Conservation (phyloP, 805 yeast species). For the Candida oleophila region DNA sequence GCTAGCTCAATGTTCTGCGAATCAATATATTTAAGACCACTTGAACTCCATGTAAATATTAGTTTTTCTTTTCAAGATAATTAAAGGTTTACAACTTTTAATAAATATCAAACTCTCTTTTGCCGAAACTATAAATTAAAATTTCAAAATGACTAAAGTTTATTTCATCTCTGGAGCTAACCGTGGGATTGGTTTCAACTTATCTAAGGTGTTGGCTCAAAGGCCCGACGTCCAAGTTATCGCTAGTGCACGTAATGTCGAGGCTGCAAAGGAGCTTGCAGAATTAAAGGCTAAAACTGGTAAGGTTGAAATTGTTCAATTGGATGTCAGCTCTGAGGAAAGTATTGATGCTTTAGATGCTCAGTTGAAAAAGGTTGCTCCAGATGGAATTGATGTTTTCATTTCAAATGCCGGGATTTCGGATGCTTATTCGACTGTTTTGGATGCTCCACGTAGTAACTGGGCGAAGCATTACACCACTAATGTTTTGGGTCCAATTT, state of each 20-base stretch:
- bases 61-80: too few relatives aligned
- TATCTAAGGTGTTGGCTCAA: conserved; percentile 23
- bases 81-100: too few relatives aligned
- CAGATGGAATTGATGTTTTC: conserved; percentile 25
- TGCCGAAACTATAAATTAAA: too few relatives aligned
- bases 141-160: conserved; percentile 2
- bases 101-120: too few relatives aligned
- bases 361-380: conserved; percentile 9
- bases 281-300: conserved; percentile 5
- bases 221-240: conserved; percentile 31
- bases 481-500: conserved; percentile 32
- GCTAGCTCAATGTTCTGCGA: too few relatives aligned
- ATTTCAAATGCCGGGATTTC: conserved; percentile 29
- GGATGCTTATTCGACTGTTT: conserved; percentile 12
- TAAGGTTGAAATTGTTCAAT: conserved; percentile 14
- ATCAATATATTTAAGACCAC: too few relatives aligned
- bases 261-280: conserved; percentile 18
- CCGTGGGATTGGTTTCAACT: conserved; percentile 40
- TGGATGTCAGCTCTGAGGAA: conserved; percentile 19
- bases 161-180: conserved; percentile 37
- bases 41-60: too few relatives aligned
- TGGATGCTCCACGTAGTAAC: conserved; percentile 16
- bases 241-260: conserved; percentile 37
- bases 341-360: conserved; percentile 12
- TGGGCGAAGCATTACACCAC: conserved; percentile 13